A percentile compares a stretch with the other conserved stretches of the same genome.
Evolutionary conservation across 2,329 filamentous ascomycete genomes (phyloP).

Genomic region (Didymella pomorum): DNA sequence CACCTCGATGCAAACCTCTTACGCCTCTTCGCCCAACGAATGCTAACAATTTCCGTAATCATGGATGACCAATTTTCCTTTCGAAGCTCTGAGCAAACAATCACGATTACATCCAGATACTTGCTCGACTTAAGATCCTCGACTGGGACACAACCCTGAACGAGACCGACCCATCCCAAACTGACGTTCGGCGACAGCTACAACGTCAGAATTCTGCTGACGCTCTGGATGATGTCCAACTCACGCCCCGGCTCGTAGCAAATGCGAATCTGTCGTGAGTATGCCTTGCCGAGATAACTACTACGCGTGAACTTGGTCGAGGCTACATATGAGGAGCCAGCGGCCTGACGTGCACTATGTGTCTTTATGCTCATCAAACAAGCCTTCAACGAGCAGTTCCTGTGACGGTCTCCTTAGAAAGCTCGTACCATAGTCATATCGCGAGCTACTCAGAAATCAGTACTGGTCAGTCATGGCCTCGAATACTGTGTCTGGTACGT

Average conservation of each 20-base stretch:
- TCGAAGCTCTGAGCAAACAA: background rate
- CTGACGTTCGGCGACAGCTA: background rate
- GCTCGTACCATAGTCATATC: background rate
- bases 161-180: background rate
- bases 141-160: background rate
- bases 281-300: no score
- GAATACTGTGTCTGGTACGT: background rate
- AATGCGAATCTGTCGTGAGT: background rate
- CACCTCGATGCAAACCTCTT: background rate
- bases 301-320: background rate
- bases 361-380: background rate
- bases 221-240: no score
- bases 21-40: background rate
- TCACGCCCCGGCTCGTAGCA: background rate
- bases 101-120: background rate
- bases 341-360: no score
- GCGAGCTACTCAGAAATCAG: background rate
- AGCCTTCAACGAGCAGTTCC: background rate
- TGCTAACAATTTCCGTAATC: background rate
- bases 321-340: no score
- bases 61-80: background rate
- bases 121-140: background rate
- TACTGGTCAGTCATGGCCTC: background rate
- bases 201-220: background rate
- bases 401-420: background rate